These are phyloP conservation scores for Paracamarosporium sp. DNA, from an alignment of 2,329 filamentous ascomycete genomes.

Conservation along the genomic window DNA sequence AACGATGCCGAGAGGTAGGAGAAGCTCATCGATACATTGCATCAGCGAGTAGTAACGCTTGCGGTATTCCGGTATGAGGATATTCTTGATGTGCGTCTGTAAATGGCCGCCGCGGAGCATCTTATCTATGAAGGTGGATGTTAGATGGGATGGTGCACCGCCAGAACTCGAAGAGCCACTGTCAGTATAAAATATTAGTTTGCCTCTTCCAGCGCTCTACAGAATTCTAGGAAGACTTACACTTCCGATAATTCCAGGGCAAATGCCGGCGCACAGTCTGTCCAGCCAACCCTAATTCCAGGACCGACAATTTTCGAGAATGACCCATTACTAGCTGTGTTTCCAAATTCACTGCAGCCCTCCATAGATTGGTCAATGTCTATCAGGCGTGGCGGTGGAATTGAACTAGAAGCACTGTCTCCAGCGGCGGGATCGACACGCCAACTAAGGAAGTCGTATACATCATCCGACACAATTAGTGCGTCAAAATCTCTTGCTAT, in stretches of 20 bases:
- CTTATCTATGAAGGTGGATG: slow-evolving; percentile 63
- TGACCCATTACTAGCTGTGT: slow-evolving; percentile 83
- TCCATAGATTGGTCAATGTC: slow-evolving; percentile 77
- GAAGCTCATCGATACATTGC: background rate
- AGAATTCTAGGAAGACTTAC: background rate
- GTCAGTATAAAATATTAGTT: slow-evolving; percentile 22
- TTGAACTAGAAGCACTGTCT: slow-evolving; percentile 47
- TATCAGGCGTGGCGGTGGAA: slow-evolving; percentile 76
- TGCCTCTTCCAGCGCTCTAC: slow-evolving; percentile 1
- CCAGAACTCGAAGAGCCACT: slow-evolving; percentile 67
- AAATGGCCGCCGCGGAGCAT: slow-evolving; percentile 47
- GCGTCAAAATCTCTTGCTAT: slow-evolving; percentile 81
- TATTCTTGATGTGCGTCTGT: background rate
- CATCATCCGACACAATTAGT: slow-evolving; percentile 86
- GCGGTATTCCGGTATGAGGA: background rate
- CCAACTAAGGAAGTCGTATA: slow-evolving; percentile 94
- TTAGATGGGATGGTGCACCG: slow-evolving; percentile 66
- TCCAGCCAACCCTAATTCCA: slow-evolving; percentile 83
- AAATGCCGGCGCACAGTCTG: background rate
- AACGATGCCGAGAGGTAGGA: background rate
- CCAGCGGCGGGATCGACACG: slow-evolving; percentile 47
- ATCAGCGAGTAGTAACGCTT: background rate
- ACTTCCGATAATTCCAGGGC: background rate
- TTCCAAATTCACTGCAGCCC: slow-evolving; percentile 71
- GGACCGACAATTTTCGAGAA: slow-evolving; percentile 89